phyloP scores from a whole-genome alignment of 1,284 basidiomycete species.

The Veloboletus limbatus region DNA sequence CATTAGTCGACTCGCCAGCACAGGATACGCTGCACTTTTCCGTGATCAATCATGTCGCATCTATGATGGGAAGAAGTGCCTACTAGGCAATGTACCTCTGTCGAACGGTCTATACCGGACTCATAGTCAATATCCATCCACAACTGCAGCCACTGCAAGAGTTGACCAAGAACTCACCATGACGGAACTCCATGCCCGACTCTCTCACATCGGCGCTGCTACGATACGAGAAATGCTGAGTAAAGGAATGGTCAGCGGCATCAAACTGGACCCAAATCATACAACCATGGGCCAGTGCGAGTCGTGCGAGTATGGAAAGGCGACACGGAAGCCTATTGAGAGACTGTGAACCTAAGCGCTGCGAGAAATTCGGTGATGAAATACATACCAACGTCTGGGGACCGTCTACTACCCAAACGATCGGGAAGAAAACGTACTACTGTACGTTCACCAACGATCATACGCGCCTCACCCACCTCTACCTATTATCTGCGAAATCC shows the following conservation, averaged over 20 bases:
- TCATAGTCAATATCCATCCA: too few relatives aligned
- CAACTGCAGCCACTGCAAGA: background rate
- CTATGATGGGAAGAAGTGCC: background rate
- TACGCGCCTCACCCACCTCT: too few relatives aligned
- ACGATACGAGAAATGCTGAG: background rate
- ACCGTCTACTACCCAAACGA: too few relatives aligned
- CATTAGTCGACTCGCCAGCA: conserved; percentile 31
- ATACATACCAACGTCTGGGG: too few relatives aligned
- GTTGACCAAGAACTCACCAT: background rate
- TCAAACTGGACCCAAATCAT: conserved; percentile 1
- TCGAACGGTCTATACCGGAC: background rate
- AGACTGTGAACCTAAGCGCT: background rate
- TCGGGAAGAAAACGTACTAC: too few relatives aligned
- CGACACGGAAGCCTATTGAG: background rate
- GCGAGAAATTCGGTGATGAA: accelerated
- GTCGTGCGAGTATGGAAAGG: background rate
- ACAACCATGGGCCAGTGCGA: conserved; percentile 5
- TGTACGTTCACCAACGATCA: too few relatives aligned
- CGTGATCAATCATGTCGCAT: background rate
- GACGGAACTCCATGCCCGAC: background rate
- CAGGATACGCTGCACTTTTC: conserved; percentile 31
- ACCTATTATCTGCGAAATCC: too few relatives aligned
- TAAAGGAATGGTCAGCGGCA: background rate
- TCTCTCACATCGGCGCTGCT: background rate
- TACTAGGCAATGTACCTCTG: background rate